Conservation (phyloP, 306 rosid genomes). For the Trifolium repens region DNA sequence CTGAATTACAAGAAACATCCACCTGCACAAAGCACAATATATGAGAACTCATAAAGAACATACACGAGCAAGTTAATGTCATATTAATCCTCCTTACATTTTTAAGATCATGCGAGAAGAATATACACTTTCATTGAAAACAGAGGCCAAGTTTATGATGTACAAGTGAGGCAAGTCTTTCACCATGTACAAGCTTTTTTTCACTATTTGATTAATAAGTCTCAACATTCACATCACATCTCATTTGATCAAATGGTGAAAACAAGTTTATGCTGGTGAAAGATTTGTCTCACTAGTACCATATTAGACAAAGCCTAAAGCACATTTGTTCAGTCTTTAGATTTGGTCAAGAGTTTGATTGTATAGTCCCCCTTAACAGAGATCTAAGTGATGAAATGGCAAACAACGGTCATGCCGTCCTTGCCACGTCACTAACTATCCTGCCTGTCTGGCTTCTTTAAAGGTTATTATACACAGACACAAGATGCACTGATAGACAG, state of each 20-base stretch:
- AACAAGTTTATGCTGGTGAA: no score
- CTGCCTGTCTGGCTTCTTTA: background rate
- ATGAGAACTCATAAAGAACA: background rate
- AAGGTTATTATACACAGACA: constrained; percentile 1
- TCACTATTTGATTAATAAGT: no score
- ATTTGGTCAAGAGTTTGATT: background rate
- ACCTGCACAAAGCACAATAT: constrained; percentile 52
- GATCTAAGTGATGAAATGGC: background rate
- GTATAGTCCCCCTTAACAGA: background rate
- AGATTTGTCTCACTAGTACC: no score
- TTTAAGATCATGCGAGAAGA: constrained; percentile 14
- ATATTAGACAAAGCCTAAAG: no score
- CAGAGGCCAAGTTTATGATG: no score
- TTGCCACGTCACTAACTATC: background rate
- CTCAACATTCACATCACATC: no score
- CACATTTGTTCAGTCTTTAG: background rate
- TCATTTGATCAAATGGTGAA: no score
- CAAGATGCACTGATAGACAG: constrained; percentile 13
- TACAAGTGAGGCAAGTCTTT: no score
- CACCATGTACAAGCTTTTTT: no score
- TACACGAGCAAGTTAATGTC: background rate
- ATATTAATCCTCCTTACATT: background rate
- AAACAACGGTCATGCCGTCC: background rate
- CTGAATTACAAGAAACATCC: constrained; percentile 38
- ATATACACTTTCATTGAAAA: background rate